A percentile compares a stretch with the other conserved stretches of the same genome.
Conservation (phyloP, 75 land plant species). For the Selaginella tamariscina region DNA sequence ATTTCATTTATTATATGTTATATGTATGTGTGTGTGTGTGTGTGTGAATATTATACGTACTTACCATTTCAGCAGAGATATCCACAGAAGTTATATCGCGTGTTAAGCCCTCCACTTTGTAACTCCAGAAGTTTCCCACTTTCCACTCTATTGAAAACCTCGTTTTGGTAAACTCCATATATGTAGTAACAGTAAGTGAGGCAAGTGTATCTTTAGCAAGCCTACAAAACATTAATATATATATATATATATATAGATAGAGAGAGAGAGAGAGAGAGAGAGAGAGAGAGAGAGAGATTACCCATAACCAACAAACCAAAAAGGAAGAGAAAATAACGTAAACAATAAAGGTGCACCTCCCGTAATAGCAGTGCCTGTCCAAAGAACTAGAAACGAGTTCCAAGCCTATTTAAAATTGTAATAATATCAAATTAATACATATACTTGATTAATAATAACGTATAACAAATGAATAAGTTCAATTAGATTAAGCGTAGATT, state of each 20-base stretch:
- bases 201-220: conserved; percentile 25
- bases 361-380: conserved; percentile 33
- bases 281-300: too few relatives aligned
- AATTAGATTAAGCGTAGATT: neutral
- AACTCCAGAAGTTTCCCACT: conserved; percentile 24
- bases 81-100: conserved; percentile 28
- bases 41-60: conserved; percentile 10
- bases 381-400: conserved; percentile 34
- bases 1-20: neutral
- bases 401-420: conserved; percentile 25
- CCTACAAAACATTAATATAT: conserved; percentile 24
- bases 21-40: neutral
- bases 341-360: conserved; percentile 35
- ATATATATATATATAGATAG: too few relatives aligned
- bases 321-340: conserved; percentile 35
- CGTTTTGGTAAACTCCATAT: conserved; percentile 18
- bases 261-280: too few relatives aligned
- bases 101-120: conserved; percentile 22
- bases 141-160: conserved; percentile 28
- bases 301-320: conserved; percentile 37
- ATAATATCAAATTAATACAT: too few relatives aligned
- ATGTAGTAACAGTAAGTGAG: conserved; percentile 22
- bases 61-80: conserved; percentile 24
- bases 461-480: neutral
- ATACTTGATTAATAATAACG: neutral